These are phyloP conservation scores for Didymella lethalis DNA, from an alignment of 2,329 filamentous ascomycete genomes.

Conservation along the genomic window DNA sequence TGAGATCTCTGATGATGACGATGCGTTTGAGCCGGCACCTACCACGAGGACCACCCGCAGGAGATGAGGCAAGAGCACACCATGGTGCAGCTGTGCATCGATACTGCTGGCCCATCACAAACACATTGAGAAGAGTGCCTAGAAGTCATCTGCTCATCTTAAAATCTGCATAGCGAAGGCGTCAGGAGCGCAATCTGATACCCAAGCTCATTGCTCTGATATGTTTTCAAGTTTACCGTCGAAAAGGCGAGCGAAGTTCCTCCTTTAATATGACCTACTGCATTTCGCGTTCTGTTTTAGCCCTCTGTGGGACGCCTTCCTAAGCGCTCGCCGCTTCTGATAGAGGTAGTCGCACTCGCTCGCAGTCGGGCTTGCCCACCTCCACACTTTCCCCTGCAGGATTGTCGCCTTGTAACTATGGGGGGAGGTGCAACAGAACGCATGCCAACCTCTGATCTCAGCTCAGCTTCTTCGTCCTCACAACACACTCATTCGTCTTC, in stretches of 20 bases:
- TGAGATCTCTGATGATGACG: slow-evolving; percentile 53
- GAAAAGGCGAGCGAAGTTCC: background rate
- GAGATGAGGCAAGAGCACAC: slow-evolving; percentile 25
- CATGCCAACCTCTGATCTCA: slow-evolving; percentile 33
- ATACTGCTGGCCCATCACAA: background rate
- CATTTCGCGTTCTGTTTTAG: background rate
- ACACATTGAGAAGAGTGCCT: background rate
- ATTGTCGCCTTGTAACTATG: background rate
- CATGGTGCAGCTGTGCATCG: background rate
- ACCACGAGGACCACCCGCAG: slow-evolving; percentile 37
- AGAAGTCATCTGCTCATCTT: background rate
- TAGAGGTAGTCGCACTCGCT: slow-evolving; percentile 13
- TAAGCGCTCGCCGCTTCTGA: background rate
- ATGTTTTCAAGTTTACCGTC: background rate
- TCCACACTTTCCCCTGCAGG: slow-evolving; percentile 26
- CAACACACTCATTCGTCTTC: slow-evolving; percentile 50
- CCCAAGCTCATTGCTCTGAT: background rate
- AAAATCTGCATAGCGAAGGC: slow-evolving; percentile 5
- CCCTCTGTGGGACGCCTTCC: slow-evolving; percentile 1
- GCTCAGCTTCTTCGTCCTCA: slow-evolving; percentile 22
- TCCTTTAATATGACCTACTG: background rate
- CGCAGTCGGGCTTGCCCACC: slow-evolving; percentile 18
- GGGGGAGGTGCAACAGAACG: slow-evolving; percentile 35
- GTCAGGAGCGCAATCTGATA: background rate
- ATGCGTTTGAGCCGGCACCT: slow-evolving; percentile 51